These are phyloP conservation scores for Stachybotrys chlorohalonatus DNA, from an alignment of 2,329 filamentous ascomycete species.

Conservation along the genomic window DNA sequence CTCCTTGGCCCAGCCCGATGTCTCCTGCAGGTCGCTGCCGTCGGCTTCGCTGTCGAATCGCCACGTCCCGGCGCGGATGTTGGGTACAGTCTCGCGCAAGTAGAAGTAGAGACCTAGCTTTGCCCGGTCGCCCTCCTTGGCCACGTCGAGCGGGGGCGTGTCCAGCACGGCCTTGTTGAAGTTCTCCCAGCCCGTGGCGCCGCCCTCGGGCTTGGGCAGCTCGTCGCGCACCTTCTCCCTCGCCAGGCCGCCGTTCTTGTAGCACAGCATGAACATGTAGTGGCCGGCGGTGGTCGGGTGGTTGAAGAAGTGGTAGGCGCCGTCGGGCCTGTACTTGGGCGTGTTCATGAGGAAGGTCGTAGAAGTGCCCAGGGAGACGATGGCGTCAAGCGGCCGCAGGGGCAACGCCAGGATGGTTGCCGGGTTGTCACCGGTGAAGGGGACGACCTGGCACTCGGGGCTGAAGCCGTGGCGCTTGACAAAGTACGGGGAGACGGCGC, in stretches of 20 bases:
- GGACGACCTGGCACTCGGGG: constrained; percentile 63
- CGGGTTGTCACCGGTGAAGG: constrained; percentile 94
- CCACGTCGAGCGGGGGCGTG: constrained; percentile 60
- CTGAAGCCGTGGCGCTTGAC: constrained; percentile 69
- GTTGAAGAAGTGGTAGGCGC: constrained; percentile 95
- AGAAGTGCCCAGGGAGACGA: constrained; percentile 88
- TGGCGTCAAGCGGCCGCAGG: constrained; percentile 78
- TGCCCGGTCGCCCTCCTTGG: constrained; percentile 45
- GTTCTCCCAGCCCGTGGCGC: constrained; percentile 56
- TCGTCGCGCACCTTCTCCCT: constrained; percentile 82
- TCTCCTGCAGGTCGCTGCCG: constrained; percentile 38
- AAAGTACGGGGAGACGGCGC: constrained; percentile 71
- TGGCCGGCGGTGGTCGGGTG: constrained; percentile 83
- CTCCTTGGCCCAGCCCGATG: constrained; percentile 35
- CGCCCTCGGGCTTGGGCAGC: constrained; percentile 46
- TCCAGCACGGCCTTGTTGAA: constrained; percentile 69
- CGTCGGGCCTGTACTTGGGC: constrained; percentile 79
- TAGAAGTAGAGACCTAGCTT: constrained; percentile 93
- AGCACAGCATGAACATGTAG: constrained; percentile 99
- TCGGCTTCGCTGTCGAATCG: constrained; percentile 58
- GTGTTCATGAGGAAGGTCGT: constrained; percentile 98
- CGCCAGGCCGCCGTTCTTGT: constrained; percentile 94
- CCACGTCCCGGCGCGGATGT: constrained; percentile 79
- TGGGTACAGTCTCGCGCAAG: constrained; percentile 90
- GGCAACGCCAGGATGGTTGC: constrained; percentile 89